Conservation (phyloP, 1,139 yeast species). For the Blastobotrys aristatus region DNA sequence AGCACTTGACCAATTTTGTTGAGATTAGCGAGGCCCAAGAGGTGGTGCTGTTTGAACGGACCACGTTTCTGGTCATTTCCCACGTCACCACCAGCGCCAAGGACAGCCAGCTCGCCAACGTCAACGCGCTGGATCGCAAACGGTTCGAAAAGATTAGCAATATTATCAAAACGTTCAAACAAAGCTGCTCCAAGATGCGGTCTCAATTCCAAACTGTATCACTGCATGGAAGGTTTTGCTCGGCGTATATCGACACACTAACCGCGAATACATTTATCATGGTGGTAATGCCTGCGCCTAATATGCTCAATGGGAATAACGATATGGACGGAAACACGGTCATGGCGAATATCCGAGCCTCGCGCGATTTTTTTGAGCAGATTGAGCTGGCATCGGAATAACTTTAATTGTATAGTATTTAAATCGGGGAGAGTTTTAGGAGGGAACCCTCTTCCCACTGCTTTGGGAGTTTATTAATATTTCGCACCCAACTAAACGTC, state of each 20-base stretch:
- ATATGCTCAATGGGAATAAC: conserved; percentile 19
- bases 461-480: too few species aligned
- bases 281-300: conserved; percentile 48
- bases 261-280: conserved; percentile 72
- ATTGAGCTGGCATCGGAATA: conserved; percentile 33
- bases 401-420: not conserved
- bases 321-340: conserved; percentile 59
- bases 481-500: too few species aligned
- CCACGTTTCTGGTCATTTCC: conserved; percentile 88
- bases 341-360: conserved; percentile 61
- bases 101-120: conserved; percentile 7
- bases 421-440: too few species aligned
- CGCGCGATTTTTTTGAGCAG: conserved; percentile 61
- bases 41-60: conserved; percentile 85
- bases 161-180: conserved; percentile 90
- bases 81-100: conserved; percentile 35
- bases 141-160: conserved; percentile 91
- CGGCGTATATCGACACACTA: conserved; percentile 63
- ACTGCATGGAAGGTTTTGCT: conserved; percentile 66
- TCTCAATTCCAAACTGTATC: conserved; percentile 76
- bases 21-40: conserved; percentile 80
- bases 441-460: too few species aligned
- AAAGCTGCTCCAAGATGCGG: conserved; percentile 82
- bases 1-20: conserved; percentile 69
- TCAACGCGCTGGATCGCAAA: conserved; percentile 61